A percentile compares a stretch with the other conserved stretches of the same genome.
These are phyloP conservation scores for Penicillium sp. DNA, from an alignment of 2,329 filamentous ascomycete species.

Conservation along the genomic window DNA sequence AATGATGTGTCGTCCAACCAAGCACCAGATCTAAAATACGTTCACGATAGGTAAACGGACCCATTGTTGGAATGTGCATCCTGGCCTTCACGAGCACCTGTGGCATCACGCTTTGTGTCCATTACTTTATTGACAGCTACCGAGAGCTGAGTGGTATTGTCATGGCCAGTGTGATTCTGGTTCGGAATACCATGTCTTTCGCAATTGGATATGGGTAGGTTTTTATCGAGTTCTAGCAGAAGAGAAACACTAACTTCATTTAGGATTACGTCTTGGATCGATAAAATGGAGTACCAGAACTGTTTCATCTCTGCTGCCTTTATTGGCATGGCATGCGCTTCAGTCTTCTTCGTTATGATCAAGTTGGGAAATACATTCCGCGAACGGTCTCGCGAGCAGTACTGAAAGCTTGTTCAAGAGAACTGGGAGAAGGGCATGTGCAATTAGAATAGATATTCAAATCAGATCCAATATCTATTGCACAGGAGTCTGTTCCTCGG, in stretches of 20 bases:
- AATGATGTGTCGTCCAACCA: slow-evolving; percentile 81
- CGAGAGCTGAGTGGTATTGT: slow-evolving; percentile 42
- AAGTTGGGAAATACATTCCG: slow-evolving; percentile 40
- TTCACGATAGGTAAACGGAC: slow-evolving; percentile 67
- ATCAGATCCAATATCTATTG: not conserved
- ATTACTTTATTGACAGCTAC: slow-evolving; percentile 44
- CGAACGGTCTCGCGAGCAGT: slow-evolving; percentile 34
- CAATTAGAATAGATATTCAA: slow-evolving; percentile 19
- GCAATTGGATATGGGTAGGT: slow-evolving; percentile 44
- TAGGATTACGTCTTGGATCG: slow-evolving; percentile 49
- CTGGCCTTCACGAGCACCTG: slow-evolving; percentile 41
- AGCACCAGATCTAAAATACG: slow-evolving; percentile 71
- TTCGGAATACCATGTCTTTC: slow-evolving; percentile 51
- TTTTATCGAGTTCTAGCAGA: not conserved
- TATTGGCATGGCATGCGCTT: slow-evolving; percentile 37
- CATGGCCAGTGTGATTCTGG: slow-evolving; percentile 45
- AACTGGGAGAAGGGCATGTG: slow-evolving; percentile 36
- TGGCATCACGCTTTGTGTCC: slow-evolving; percentile 40
- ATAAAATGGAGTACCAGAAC: slow-evolving; percentile 45
- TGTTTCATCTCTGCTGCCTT: slow-evolving; percentile 46
- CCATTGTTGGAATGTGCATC: slow-evolving; percentile 45
- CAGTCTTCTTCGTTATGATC: slow-evolving; percentile 41
- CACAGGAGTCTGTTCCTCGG: not conserved
- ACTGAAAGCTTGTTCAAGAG: slow-evolving; percentile 38
- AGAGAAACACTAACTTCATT: not conserved